A percentile compares a stretch with the other conserved stretches of the same genome.
Evolutionary conservation across 768 basidiomycete species (phyloP).

Genomic region (Termitomyces sp.): DNA sequence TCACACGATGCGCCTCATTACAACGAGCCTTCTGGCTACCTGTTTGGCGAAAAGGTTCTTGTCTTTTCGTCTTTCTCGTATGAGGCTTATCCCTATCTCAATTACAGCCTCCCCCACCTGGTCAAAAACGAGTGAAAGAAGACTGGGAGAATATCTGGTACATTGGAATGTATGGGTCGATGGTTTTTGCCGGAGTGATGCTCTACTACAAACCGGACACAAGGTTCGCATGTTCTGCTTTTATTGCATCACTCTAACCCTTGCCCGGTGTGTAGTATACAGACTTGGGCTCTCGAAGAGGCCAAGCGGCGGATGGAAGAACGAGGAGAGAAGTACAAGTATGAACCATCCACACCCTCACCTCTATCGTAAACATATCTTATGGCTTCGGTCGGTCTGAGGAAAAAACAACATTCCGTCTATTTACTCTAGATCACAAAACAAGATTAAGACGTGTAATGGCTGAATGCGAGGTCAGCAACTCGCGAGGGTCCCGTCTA

Average conservation of each 20-base stretch:
- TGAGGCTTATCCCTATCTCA: neutral
- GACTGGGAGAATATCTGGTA: conserved; percentile 93
- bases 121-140: conserved; percentile 83
- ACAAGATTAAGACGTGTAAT: neutral
- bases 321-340: conserved; percentile 86
- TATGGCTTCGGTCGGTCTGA: neutral
- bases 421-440: conserved; percentile 3
- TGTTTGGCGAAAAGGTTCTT: conserved; percentile 86
- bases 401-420: conserved; percentile 1
- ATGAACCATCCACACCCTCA: conserved; percentile 50
- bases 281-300: conserved; percentile 88
- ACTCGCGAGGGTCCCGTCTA: conserved; percentile 7
- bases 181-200: conserved; percentile 70
- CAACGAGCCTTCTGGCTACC: conserved; percentile 83
- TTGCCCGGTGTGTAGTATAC: conserved; percentile 51
- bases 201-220: conserved; percentile 93
- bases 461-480: neutral
- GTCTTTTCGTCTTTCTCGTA: neutral
- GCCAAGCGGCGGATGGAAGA: conserved; percentile 89
- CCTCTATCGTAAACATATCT: conserved; percentile 16
- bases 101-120: conserved; percentile 64
- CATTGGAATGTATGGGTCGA: conserved; percentile 84
- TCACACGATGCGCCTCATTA: conserved; percentile 79
- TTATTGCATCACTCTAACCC: neutral
- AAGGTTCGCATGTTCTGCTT: conserved; percentile 47